Percentiles rank a stretch among this genome's conserved stretches.
These are phyloP conservation scores for Gaertneriomyces sp. DNA, from an alignment of 192 early-diverging fungal species.

Conservation along the genomic window DNA sequence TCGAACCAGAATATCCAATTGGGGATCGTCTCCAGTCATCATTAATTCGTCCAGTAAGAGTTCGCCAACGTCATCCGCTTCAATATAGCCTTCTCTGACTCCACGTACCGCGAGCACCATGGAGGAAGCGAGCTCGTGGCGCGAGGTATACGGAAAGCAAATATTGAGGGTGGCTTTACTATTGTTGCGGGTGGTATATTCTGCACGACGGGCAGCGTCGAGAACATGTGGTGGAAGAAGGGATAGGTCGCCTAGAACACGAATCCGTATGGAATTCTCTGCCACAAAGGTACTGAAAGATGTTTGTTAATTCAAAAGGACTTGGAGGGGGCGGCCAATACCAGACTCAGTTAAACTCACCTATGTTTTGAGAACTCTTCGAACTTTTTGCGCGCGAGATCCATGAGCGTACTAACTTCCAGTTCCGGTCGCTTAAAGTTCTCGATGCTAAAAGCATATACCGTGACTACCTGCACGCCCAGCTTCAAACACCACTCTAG, in stretches of 20 bases:
- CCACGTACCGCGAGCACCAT: constrained; percentile 43
- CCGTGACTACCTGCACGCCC: constrained; percentile 80
- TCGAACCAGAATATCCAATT: constrained; percentile 81
- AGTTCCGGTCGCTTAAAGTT: constrained; percentile 88
- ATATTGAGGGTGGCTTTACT: constrained; percentile 78
- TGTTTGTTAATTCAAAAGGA: background rate
- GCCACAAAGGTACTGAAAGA: constrained; percentile 65
- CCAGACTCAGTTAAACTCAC: constrained; percentile 33
- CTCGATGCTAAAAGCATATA: constrained; percentile 97
- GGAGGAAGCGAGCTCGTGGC: constrained; percentile 84
- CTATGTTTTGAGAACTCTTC: constrained; percentile 67
- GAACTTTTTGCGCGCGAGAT: constrained; percentile 73
- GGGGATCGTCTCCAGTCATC: constrained; percentile 48
- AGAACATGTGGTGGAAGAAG: constrained; percentile 67
- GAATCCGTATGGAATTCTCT: constrained; percentile 69
- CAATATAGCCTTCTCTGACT: constrained; percentile 53
- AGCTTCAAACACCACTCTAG: constrained; percentile 85
- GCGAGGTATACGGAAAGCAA: constrained; percentile 87
- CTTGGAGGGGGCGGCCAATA: background rate
- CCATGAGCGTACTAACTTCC: constrained; percentile 85
- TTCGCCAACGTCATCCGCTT: constrained; percentile 57
- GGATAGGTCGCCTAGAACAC: constrained; percentile 71
- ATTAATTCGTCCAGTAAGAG: constrained; percentile 55
- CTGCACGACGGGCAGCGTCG: constrained; percentile 56
- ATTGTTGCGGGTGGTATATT: constrained; percentile 55